Evolutionary conservation across 805 yeast genomes (phyloP).

Genomic region (Candida sithepensis): DNA sequence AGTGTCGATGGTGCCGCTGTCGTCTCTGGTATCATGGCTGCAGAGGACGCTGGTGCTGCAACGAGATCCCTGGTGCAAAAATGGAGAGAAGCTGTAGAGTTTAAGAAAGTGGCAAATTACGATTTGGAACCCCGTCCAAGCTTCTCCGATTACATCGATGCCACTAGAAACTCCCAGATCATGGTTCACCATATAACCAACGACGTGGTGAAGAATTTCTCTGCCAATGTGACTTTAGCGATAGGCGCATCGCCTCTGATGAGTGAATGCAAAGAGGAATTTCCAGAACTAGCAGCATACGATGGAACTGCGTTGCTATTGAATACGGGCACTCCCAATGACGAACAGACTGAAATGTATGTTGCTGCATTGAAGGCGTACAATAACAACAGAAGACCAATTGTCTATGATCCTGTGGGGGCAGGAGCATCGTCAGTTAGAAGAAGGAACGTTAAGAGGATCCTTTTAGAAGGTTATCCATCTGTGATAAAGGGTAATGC

Average conservation of each 20-base stretch:
- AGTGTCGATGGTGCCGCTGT: conserved; percentile 78
- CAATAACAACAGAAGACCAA: conserved; percentile 51
- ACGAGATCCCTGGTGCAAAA: conserved; percentile 37
- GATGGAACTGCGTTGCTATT: conserved; percentile 57
- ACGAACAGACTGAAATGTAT: conserved; percentile 39
- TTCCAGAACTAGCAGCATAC: conserved; percentile 54
- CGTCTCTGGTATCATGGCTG: conserved; percentile 81
- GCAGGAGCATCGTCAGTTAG: conserved; percentile 76
- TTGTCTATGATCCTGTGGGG: conserved; percentile 90
- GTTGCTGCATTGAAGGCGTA: conserved; percentile 54
- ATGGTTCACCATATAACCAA: conserved; percentile 86
- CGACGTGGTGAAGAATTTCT: conserved; percentile 80
- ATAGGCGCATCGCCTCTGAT: conserved; percentile 85
- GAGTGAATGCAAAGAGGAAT: conserved; percentile 74
- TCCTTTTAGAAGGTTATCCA: conserved; percentile 56
- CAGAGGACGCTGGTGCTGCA: conserved; percentile 47
- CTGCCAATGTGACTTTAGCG: conserved; percentile 83
- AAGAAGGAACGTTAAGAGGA: conserved; percentile 38
- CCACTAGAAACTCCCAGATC: conserved; percentile 37
- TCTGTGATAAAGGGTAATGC: conserved; percentile 80
- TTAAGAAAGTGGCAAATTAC: background rate
- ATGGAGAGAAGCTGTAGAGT: conserved; percentile 16
- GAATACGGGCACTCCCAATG: conserved; percentile 72
- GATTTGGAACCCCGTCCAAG: background rate
- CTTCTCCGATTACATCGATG: background rate